Evolutionary conservation across 1,284 basidiomycete genomes (phyloP), one percentile per base, ranked within the genome.

Genomic region (Trichosporon coremiiforme): DNA sequence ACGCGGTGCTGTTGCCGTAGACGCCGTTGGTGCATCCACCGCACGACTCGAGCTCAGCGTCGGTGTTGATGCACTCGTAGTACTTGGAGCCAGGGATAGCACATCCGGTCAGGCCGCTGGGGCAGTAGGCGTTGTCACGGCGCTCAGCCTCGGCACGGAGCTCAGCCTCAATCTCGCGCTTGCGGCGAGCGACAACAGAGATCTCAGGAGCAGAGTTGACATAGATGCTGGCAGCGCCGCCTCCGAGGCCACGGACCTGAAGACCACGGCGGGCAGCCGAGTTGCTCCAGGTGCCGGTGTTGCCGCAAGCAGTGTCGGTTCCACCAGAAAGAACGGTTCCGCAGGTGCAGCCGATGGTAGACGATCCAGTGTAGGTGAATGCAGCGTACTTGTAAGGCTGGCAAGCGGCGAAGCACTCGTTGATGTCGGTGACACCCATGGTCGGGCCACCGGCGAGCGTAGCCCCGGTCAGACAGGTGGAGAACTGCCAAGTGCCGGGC

Each of bases 21-120:
- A 22, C 10, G 1, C 66, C 66, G 31, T 20, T 47, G 0, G 38
- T 64, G 64, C 69, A 70, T 0, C 69, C 69, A 12, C 69, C 69
- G 53, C 69, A 70, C 17, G 66, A 60, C 41, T 70, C 66, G 41
- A 67, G 64, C 53, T 70, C 69, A 8, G n/a, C n/a, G 20, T 38
- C n/a, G n/a, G 66, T 53, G 33, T 64, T 36, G 36, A 70, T 33
- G 66, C 69, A 70, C 69, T 70, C 66, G 41, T 50, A 67, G 66
- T 53, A 31, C 41, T 12, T 50, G 29, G 55, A 60, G 55, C 31
- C 31, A 12, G 55, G 55, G 55, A 60, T 60, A 17, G 55, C 55
- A 6, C 55, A 60, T 29, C 55, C 41, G 13, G 41, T 47, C 13
- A 38, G 64, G 22, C 55, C 55, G 55, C 15, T 31, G 29, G 55